These are phyloP conservation scores for Pezicula radicicola DNA, from an alignment of 2,329 filamentous ascomycete genomes.

Conservation along the genomic window DNA sequence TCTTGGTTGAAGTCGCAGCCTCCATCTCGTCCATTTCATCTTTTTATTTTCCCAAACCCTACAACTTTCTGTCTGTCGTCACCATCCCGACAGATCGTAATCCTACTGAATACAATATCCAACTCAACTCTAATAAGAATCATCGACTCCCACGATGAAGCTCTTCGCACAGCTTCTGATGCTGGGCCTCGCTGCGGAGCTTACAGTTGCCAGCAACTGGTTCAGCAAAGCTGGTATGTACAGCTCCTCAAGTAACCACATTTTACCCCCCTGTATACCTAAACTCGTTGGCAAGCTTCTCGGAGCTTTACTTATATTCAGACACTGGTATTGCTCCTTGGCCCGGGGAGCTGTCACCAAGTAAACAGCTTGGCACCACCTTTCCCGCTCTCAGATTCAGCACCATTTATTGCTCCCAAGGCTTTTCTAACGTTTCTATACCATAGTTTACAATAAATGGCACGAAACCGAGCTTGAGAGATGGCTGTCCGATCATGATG, in stretches of 20 bases:
- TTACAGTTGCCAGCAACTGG: slow-evolving; percentile 74
- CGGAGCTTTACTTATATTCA: no score
- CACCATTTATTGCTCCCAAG: background rate
- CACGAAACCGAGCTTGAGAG: slow-evolving; percentile 96
- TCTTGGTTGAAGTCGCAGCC: background rate
- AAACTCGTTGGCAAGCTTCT: no score
- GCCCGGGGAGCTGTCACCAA: no score
- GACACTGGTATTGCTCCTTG: no score
- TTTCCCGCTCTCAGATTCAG: no score
- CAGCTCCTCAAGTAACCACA: slow-evolving; percentile 3
- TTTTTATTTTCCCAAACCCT: slow-evolving; percentile 1
- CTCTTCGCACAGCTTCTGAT: slow-evolving; percentile 68
- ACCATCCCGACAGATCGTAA: slow-evolving; percentile 5
- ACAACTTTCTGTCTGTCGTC: slow-evolving; percentile 1
- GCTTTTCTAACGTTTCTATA: slow-evolving; percentile 24
- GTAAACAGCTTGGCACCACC: no score
- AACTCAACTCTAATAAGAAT: background rate
- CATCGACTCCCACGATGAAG: slow-evolving; percentile 60
- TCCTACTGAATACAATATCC: background rate
- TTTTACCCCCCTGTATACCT: slow-evolving; percentile 6
- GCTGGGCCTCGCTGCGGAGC: slow-evolving; percentile 68
- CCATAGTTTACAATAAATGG: slow-evolving; percentile 94
- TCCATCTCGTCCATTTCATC: background rate
- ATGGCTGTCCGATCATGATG: slow-evolving; percentile 89
- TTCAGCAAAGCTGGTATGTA: slow-evolving; percentile 79